A percentile compares a stretch with the other conserved stretches of the same genome.
Conservation (phyloP, 176 grass and related monocot species). For the Paspalum notatum region DNA sequence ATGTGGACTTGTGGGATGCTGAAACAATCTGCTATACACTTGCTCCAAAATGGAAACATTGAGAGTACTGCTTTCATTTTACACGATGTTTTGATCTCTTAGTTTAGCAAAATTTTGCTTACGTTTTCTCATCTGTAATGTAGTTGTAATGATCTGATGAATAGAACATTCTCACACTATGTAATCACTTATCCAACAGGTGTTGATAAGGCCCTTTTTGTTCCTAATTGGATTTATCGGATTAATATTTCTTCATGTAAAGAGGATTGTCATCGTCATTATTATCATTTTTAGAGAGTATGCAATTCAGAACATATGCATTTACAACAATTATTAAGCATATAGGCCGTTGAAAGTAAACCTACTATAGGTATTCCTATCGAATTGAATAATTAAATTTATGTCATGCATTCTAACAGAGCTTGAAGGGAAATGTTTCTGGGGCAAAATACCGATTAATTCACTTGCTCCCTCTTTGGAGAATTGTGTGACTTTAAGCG, state of each 20-base stretch:
- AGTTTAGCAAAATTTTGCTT: background rate
- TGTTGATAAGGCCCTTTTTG: background rate
- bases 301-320: background rate
- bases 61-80: background rate
- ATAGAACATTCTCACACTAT: background rate
- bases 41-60: background rate
- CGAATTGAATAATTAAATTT: constrained; percentile 28
- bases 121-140: background rate
- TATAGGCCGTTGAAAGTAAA: constrained; percentile 17
- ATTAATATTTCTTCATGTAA: background rate
- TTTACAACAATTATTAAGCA: constrained; percentile 16
- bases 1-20: background rate
- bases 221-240: background rate
- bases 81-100: background rate
- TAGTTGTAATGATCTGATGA: background rate
- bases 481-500: constrained; percentile 74
- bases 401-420: constrained; percentile 60
- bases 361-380: constrained; percentile 16
- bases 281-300: background rate
- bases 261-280: constrained; percentile 15
- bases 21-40: background rate
- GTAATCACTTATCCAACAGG: background rate
- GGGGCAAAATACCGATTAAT: constrained; percentile 86
- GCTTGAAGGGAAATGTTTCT: constrained; percentile 82
- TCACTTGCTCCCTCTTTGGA: constrained; percentile 81